Base-by-base conservation (phyloP, 163 green algal genomes). In the Trebouxiophyceae sp. region DNA sequence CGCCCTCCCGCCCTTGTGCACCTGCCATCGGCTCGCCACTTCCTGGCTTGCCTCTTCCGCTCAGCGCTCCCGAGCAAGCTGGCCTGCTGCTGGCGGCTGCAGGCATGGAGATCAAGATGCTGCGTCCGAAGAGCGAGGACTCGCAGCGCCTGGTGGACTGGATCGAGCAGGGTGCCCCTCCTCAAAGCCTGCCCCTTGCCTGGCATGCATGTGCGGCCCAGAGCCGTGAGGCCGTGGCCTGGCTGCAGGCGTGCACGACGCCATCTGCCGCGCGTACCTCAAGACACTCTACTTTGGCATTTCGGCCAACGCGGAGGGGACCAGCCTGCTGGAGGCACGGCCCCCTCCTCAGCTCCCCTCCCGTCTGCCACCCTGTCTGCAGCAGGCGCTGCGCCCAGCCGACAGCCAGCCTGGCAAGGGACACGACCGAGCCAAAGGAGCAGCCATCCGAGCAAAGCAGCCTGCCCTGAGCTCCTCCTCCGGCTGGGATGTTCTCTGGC, bases 211-310 rank as follows among this genome's bases (percentile, higher is more conserved):
- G 30, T 7, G 23, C 58, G 28, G 8, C 5, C 23, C 5, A 22
- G 7, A 54, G 2, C 57, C 2, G 54, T 54, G 29, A 54, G 16
- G 5, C n/a, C 45, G 7, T 50, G 7, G 54, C 30, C 19, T 4
- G 26, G 1, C 12, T 58, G n/a, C 74, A 91, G 89, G 89, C 34
- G 83, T 93, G 31, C 80, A 82, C 47, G 84, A 96, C 65, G 84
- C 87, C 4, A 66, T 96, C n/a, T 64, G 85, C 57, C 66, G 81
- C 30, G 77, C 80, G 57, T 96, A 88, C 73, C 77, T 96, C 8
- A 86, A 88, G 66, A 90, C 76, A 27, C 68, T 95, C 30, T 77
- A 84, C 57, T 96, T 96, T 75, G 89, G 86, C 54, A 85, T 96
- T 30, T 86, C 78, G 4, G 66, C 65, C 1, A 83, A 93, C 58